These are phyloP conservation scores for Schizophyllum amplum DNA, from an alignment of 1,284 basidiomycete species.

Conservation along the genomic window DNA sequence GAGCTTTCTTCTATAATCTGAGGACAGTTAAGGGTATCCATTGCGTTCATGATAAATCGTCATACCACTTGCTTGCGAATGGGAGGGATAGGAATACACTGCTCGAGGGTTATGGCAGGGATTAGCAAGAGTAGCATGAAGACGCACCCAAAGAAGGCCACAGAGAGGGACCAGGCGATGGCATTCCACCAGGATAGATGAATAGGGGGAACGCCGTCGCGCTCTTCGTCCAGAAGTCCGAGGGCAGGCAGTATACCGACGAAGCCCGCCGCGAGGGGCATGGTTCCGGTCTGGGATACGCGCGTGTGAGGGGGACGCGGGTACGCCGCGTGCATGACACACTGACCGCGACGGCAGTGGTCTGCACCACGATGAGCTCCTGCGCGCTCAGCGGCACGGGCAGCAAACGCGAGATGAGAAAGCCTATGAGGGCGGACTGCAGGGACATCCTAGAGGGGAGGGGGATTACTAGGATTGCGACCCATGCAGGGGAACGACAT, in stretches of 20 bases:
- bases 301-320: conserved; percentile 1
- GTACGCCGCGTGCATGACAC: background rate
- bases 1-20: conserved; percentile 92
- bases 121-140: conserved; percentile 2
- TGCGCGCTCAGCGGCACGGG: conserved; percentile 73
- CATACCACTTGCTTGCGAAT: conserved; percentile 87
- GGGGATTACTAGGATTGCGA: background rate
- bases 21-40: background rate
- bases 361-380: conserved; percentile 92
- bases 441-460: conserved; percentile 80
- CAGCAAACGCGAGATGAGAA: conserved; percentile 72
- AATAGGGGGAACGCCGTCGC: conserved; percentile 76
- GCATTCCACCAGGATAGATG: conserved; percentile 64
- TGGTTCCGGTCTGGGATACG: conserved; percentile 22
- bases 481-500: conserved; percentile 12
- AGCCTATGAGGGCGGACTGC: conserved; percentile 88
- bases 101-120: too few species aligned
- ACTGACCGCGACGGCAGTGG: conserved; percentile 74
- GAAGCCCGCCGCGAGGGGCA: conserved; percentile 91
- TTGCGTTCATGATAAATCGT: conserved; percentile 11
- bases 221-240: conserved; percentile 62
- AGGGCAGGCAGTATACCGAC: conserved; percentile 93
- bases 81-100: conserved; percentile 93
- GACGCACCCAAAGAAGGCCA: conserved; percentile 85
- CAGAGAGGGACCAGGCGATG: conserved; percentile 77